Conservation (phyloP, 352 stramenopile species). For the Pelagophyceae sp. region DNA sequence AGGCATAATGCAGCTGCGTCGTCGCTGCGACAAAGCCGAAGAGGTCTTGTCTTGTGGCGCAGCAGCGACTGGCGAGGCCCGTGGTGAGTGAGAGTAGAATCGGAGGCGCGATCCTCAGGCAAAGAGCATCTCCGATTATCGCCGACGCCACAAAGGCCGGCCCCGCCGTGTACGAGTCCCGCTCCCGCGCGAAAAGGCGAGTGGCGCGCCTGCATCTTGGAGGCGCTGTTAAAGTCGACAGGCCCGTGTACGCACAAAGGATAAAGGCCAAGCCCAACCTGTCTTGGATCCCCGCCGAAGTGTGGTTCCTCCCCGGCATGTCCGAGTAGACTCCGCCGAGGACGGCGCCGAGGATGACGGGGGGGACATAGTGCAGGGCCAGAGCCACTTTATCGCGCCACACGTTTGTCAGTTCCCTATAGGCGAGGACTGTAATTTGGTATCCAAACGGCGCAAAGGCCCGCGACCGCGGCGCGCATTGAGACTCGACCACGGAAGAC, state of each 20-base stretch:
- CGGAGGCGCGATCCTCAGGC: not conserved
- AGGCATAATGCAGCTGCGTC: conserved; percentile 4
- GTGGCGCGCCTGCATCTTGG: not conserved
- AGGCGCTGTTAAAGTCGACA: not conserved
- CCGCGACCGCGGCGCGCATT: too few species aligned
- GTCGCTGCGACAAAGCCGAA: not conserved
- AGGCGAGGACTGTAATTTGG: not conserved
- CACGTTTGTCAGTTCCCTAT: not conserved
- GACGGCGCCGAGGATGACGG: not conserved
- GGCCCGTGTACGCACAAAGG: not conserved
- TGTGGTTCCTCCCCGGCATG: not conserved
- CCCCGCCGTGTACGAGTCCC: not conserved
- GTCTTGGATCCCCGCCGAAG: conserved; percentile 9
- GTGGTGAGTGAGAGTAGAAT: not conserved
- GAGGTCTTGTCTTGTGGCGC: not conserved
- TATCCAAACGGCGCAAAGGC: too few species aligned
- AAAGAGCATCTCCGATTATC: not conserved
- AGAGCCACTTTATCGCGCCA: not conserved
- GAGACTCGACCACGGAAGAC: not conserved
- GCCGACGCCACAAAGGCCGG: not conserved
- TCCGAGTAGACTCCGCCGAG: conserved; percentile 1
- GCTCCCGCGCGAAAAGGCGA: conserved; percentile 8
- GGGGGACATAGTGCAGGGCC: conserved; percentile 1
- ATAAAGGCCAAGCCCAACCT: conserved; percentile 6
- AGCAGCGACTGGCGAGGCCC: not conserved